These are phyloP conservation scores for Globisporangium viniferum DNA, from an alignment of 352 stramenopile species.

Conservation along the genomic window DNA sequence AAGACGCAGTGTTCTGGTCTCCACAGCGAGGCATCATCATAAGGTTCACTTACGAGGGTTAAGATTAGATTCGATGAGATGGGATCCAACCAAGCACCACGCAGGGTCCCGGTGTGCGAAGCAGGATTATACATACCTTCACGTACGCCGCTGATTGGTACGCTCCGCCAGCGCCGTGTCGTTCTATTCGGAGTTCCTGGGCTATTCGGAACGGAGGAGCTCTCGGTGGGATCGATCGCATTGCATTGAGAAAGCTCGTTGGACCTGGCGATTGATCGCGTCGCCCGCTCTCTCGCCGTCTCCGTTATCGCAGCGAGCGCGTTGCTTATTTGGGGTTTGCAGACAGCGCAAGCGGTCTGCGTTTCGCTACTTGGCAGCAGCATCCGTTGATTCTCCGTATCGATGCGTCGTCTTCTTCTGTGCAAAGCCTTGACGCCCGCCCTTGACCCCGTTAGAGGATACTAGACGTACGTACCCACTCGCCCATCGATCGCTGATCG, in stretches of 20 bases:
- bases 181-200: not conserved
- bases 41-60: not conserved
- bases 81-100: not conserved
- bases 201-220: not conserved
- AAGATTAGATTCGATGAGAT: not conserved
- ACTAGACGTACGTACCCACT: no score
- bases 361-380: not conserved
- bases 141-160: no score
- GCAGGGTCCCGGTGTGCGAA: not conserved
- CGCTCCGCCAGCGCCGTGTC: no score
- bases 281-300: no score
- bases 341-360: not conserved
- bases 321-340: not conserved
- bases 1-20: not conserved
- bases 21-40: not conserved
- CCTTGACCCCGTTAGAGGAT: no score
- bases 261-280: not conserved
- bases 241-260: not conserved
- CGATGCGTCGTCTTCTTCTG: no score
- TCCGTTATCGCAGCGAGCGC: not conserved
- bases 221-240: not conserved
- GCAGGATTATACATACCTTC: no score
- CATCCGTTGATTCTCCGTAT: no score
- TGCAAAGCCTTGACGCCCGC: no score
- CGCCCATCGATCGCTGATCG: no score